Conservation (phyloP, 179 eudicot genomes). For the Camellia oleifera region DNA sequence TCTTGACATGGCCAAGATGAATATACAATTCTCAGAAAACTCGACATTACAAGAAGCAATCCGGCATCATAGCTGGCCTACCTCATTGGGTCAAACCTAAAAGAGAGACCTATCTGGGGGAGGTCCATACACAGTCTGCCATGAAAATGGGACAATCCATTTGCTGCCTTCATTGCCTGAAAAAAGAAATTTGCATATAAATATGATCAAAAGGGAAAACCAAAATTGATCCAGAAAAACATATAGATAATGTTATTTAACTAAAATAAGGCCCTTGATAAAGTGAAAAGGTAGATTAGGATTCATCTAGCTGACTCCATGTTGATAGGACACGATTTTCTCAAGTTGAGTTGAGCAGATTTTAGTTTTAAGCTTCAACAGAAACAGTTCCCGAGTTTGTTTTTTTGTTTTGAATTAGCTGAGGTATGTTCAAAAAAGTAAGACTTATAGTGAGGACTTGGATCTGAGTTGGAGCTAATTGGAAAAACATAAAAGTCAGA, state of each 20-base stretch:
- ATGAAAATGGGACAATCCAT: slow-evolving; percentile 87
- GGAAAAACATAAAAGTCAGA: not conserved
- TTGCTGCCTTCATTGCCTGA: slow-evolving; percentile 60
- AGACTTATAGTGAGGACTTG: not conserved
- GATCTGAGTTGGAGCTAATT: not conserved
- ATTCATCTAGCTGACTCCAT: not conserved
- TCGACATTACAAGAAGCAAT: not conserved
- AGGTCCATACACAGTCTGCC: slow-evolving; percentile 96
- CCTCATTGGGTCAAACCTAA: slow-evolving; percentile 26
- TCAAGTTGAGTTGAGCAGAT: not conserved
- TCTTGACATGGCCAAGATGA: not conserved
- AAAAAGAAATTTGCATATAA: slow-evolving; percentile 5
- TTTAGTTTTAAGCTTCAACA: not conserved
- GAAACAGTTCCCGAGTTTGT: not conserved
- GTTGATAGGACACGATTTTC: not conserved
- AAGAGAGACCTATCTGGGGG: slow-evolving; percentile 89
- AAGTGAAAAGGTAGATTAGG: not conserved
- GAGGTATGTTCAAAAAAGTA: not conserved
- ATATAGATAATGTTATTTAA: not conserved
- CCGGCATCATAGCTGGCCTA: not conserved
- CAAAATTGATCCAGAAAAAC: not conserved
- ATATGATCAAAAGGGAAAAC: not conserved
- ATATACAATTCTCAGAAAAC: not conserved
- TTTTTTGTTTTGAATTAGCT: not conserved
- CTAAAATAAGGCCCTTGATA: not conserved